A percentile compares a stretch with the other conserved stretches of the same genome.
These are phyloP conservation scores for Fragilaria crotonensis DNA, from an alignment of 108 stramenopile species.

Conservation along the genomic window DNA sequence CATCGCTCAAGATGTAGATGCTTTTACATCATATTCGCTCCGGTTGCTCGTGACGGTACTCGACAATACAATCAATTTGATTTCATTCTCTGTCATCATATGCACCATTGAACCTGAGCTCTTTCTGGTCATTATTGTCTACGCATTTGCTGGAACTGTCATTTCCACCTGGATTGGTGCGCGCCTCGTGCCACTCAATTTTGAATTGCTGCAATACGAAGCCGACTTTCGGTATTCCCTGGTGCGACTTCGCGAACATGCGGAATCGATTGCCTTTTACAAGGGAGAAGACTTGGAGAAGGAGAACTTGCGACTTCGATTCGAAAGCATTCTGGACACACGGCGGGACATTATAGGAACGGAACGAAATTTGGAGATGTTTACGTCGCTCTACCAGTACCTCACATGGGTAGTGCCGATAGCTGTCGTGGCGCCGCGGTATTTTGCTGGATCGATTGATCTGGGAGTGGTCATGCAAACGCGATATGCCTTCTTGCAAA, in stretches of 20 bases:
- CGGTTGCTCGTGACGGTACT: conserved; percentile 85
- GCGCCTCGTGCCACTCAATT: conserved; percentile 76
- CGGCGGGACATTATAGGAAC: conserved; percentile 58
- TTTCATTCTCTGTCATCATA: conserved; percentile 83
- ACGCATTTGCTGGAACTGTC: conserved; percentile 69
- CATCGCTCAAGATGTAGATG: conserved; percentile 90
- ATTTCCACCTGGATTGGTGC: conserved; percentile 60
- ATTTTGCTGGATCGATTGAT: conserved; percentile 84
- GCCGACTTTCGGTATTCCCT: conserved; percentile 89
- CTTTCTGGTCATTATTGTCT: conserved; percentile 79
- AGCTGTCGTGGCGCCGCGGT: conserved; percentile 87
- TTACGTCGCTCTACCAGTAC: conserved; percentile 85
- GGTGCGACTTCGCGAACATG: conserved; percentile 88
- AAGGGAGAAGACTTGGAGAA: conserved; percentile 84
- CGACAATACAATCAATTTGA: conserved; percentile 83
- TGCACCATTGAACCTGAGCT: conserved; percentile 87
- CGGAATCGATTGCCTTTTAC: conserved; percentile 95
- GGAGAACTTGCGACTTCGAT: conserved; percentile 45
- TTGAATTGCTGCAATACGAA: conserved; percentile 66
- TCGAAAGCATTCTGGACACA: conserved; percentile 69
- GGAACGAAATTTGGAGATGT: conserved; percentile 89
- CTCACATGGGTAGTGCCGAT: conserved; percentile 88
- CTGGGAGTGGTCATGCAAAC: conserved; percentile 88
- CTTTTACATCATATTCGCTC: conserved; percentile 83
- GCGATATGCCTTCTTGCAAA: conserved; percentile 81